Percentiles rank a stretch among this genome's conserved stretches.
phyloP scores from a whole-genome alignment of 1,284 basidiomycete species.

The Cryptococcus neoformans region DNA sequence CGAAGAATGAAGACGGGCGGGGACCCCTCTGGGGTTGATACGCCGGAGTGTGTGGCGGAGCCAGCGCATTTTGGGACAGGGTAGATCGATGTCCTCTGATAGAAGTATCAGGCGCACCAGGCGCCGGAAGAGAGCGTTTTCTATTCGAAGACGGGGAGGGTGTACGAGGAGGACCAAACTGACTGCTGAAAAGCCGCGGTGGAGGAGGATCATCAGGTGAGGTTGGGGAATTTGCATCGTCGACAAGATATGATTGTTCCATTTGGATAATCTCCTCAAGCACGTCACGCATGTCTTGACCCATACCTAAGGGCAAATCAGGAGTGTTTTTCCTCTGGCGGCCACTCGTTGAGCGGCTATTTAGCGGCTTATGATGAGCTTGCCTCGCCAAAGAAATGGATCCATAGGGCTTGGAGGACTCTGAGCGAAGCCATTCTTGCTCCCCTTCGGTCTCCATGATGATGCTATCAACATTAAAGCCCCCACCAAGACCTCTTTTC shows the following conservation, averaged over 20 bases:
- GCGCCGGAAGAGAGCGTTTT: constrained; percentile 3
- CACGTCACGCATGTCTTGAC: constrained; percentile 46
- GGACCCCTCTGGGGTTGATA: background rate
- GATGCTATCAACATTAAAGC: constrained; percentile 28
- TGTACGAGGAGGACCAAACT: constrained; percentile 34
- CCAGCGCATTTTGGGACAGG: constrained; percentile 12
- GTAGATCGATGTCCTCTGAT: constrained; percentile 23
- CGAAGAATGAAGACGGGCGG: constrained; percentile 28
- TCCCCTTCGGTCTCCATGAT: constrained; percentile 21
- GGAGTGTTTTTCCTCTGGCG: constrained; percentile 8
- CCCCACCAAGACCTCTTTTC: constrained; percentile 21
- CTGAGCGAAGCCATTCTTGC: constrained; percentile 28
- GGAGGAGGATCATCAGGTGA: background rate
- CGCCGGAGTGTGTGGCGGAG: constrained; percentile 3
- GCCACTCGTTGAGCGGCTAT: background rate
- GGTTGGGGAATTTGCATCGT: constrained; percentile 5
- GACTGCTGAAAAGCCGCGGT: constrained; percentile 25
- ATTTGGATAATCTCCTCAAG: constrained; percentile 50
- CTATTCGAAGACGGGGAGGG: constrained; percentile 26
- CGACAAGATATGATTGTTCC: constrained; percentile 45
- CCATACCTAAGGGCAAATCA: constrained; percentile 32
- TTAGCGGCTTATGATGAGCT: constrained; percentile 3
- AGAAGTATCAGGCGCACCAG: constrained; percentile 26
- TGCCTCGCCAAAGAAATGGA: constrained; percentile 9
- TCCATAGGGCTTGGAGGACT: constrained; percentile 8